Conservation (phyloP, 2,329 filamentous ascomycete species). For the Fusarium proliferatum region DNA sequence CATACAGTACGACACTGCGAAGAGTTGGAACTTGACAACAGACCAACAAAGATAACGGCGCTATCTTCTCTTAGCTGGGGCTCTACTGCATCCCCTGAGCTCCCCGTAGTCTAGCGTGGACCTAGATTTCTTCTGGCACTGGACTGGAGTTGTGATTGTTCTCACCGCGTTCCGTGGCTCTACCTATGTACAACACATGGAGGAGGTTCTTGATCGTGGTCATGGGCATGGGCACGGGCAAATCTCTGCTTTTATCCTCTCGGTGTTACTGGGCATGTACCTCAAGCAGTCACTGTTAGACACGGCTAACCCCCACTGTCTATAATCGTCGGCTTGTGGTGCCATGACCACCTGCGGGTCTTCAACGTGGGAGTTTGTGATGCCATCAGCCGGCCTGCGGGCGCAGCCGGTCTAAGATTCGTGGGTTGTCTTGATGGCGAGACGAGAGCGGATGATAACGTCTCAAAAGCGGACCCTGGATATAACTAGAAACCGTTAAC, state of each 20-base stretch:
- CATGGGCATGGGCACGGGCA: constrained; percentile 1
- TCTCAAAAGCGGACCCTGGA: constrained; percentile 36
- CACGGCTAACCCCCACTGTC: constrained; percentile 37
- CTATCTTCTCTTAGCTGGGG: constrained; percentile 34
- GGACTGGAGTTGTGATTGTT: constrained; percentile 14
- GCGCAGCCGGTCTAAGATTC: constrained; percentile 46
- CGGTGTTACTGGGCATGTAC: constrained; percentile 16
- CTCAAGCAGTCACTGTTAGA: not conserved
- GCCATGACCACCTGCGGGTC: constrained; percentile 44
- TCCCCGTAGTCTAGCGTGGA: constrained; percentile 28
- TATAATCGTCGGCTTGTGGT: constrained; percentile 38
- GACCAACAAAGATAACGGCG: constrained; percentile 33
- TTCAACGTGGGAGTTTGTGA: constrained; percentile 47
- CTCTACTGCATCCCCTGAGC: constrained; percentile 34
- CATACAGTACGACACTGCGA: not conserved
- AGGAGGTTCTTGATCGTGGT: not conserved
- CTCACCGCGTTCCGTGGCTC: constrained; percentile 28
- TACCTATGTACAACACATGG: not conserved
- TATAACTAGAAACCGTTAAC: constrained; percentile 19
- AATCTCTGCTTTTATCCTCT: constrained; percentile 29
- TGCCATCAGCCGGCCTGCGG: constrained; percentile 46
- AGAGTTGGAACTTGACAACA: constrained; percentile 10
- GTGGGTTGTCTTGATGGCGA: constrained; percentile 43
- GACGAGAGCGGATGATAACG: constrained; percentile 44
- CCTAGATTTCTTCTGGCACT: constrained; percentile 26